phyloP scores from a whole-genome alignment of 2,329 filamentous ascomycete species.

The Lithohypha guttulata region DNA sequence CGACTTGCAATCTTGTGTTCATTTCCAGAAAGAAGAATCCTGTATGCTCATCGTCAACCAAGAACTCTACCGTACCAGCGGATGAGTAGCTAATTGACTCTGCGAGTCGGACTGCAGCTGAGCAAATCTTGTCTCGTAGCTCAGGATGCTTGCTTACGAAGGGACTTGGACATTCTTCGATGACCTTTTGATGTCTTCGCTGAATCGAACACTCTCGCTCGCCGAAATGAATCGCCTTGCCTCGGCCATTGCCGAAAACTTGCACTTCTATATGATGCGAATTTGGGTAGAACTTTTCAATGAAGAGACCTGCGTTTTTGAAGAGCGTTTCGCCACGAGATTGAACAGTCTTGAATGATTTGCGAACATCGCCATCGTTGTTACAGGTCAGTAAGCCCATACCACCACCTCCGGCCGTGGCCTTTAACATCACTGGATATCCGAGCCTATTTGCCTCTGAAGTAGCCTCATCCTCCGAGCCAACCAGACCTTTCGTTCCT shows the following conservation, averaged over 20 bases:
- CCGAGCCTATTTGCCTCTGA: constrained; percentile 35
- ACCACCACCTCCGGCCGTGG: constrained; percentile 67
- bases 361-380: constrained; percentile 55
- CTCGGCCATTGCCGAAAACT: constrained; percentile 72
- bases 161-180: constrained; percentile 80
- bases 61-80: constrained; percentile 82
- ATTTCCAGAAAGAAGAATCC: constrained; percentile 61
- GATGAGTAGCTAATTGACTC: constrained; percentile 59
- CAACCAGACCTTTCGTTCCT: constrained; percentile 40
- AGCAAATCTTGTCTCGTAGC: constrained; percentile 53
- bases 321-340: constrained; percentile 70
- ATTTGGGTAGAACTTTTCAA: constrained; percentile 70
- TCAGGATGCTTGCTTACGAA: constrained; percentile 43
- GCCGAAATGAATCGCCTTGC: constrained; percentile 70
- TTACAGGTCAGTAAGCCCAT: constrained; percentile 74
- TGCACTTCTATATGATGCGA: constrained; percentile 84
- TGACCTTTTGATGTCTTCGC: constrained; percentile 76
- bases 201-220: constrained; percentile 85
- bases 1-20: constrained; percentile 49
- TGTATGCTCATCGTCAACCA: constrained; percentile 71
- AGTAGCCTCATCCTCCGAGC: constrained; percentile 38
- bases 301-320: constrained; percentile 72
- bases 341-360: constrained; percentile 60
- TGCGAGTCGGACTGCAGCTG: constrained; percentile 59
- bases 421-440: constrained; percentile 59